Evolutionary conservation across 306 rosid species (phyloP).

Genomic region (Medicago ruthenica): DNA sequence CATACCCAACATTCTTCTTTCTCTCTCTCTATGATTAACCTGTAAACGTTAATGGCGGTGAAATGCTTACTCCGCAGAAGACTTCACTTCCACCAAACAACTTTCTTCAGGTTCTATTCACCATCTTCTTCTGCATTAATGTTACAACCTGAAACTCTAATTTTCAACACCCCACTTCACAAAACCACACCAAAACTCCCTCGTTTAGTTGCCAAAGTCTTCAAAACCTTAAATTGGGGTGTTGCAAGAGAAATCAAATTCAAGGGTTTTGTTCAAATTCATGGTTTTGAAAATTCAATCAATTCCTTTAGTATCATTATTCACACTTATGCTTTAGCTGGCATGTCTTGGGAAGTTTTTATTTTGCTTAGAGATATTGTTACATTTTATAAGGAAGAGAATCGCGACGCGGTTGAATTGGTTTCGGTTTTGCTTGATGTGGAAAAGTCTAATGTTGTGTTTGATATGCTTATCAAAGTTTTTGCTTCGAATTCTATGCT

Average conservation of each 20-base stretch:
- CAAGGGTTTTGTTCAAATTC: conserved; percentile 23
- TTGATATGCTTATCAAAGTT: conserved; percentile 61
- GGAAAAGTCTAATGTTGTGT: conserved; percentile 50
- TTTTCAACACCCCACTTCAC: neutral
- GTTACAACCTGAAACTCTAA: conserved; percentile 54
- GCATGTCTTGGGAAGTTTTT: conserved; percentile 58
- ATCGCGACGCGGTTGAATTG: conserved; percentile 35
- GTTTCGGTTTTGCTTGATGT: conserved; percentile 56
- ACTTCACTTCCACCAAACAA: conserved; percentile 22
- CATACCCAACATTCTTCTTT: too few species aligned
- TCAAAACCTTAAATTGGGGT: conserved; percentile 62
- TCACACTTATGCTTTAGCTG: conserved; percentile 60
- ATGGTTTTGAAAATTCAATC: conserved; percentile 40
- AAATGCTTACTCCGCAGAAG: conserved; percentile 32
- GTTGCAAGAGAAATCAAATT: conserved; percentile 55
- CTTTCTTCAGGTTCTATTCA: conserved; percentile 39
- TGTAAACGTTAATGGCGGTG: neutral
- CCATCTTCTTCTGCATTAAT: conserved; percentile 49
- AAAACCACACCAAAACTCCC: conserved; percentile 32
- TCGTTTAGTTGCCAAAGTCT: conserved; percentile 52
- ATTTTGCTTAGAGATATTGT: conserved; percentile 58
- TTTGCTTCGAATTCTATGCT: conserved; percentile 69
- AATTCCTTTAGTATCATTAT: conserved; percentile 54
- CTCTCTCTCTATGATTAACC: neutral
- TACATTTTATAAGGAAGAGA: neutral